Evolutionary conservation across 1,139 yeast genomes (phyloP).

Genomic region (Pichia sp.): DNA sequence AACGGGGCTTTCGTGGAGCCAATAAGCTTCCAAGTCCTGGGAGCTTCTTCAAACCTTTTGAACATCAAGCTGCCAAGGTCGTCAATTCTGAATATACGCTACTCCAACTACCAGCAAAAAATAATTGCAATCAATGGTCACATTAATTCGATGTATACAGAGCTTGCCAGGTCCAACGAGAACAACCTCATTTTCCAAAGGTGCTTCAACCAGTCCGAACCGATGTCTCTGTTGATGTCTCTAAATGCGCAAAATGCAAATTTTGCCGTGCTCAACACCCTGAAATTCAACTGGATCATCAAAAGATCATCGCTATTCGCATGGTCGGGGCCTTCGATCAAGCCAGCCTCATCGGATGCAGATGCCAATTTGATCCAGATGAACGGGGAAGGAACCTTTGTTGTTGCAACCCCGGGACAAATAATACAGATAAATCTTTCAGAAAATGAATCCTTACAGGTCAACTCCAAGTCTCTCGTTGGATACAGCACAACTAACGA

Average conservation of each 20-base stretch:
- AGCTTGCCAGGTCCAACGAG: constrained; percentile 20
- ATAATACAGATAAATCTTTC: constrained; percentile 34
- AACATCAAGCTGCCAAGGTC: constrained; percentile 48
- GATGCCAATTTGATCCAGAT: constrained; percentile 26
- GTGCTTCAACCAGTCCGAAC: constrained; percentile 28
- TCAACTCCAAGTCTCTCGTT: constrained; percentile 37
- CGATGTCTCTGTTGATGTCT: constrained; percentile 30
- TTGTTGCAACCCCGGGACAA: constrained; percentile 38
- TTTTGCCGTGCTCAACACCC: constrained; percentile 25
- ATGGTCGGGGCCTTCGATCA: constrained; percentile 43
- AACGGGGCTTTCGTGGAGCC: constrained; percentile 40
- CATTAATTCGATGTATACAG: constrained; percentile 28
- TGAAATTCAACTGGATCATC: constrained; percentile 36
- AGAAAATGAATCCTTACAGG: constrained; percentile 35
- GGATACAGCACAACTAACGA: constrained; percentile 30
- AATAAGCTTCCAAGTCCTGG: constrained; percentile 40
- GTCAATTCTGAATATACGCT: constrained; percentile 38
- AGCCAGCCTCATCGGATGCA: constrained; percentile 20
- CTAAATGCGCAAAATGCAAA: constrained; percentile 26
- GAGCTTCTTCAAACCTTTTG: constrained; percentile 41
- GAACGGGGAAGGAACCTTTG: constrained; percentile 39
- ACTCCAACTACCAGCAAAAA: constrained; percentile 38
- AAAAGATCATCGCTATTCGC: constrained; percentile 38
- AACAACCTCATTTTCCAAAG: constrained; percentile 29
- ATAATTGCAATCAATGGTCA: constrained; percentile 46